These are phyloP conservation scores for Neurospora sp. DNA, from an alignment of 2,329 filamentous ascomycete species.

Conservation along the genomic window DNA sequence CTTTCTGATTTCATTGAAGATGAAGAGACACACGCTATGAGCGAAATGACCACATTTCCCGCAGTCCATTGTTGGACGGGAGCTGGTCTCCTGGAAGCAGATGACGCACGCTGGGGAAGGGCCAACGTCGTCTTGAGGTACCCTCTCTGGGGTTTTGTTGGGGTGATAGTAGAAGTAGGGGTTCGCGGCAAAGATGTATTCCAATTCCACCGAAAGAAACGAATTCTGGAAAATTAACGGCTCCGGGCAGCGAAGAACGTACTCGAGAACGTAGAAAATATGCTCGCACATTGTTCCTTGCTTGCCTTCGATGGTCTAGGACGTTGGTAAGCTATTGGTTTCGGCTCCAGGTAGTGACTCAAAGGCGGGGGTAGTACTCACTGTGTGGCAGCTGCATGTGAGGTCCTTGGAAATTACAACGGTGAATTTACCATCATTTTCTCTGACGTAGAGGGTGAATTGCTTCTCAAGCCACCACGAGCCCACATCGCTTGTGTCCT, in stretches of 20 bases:
- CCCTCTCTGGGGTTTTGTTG: background rate
- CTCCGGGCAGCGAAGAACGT: background rate
- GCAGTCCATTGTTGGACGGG: background rate
- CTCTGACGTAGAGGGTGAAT: background rate
- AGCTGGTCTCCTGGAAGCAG: background rate
- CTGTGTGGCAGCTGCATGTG: background rate
- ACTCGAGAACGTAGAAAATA: background rate
- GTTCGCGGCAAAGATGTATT: background rate
- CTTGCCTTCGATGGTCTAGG: background rate
- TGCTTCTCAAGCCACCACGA: background rate
- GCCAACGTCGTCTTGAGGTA: background rate
- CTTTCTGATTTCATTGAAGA: background rate
- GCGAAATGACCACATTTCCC: background rate
- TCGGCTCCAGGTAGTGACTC: background rate
- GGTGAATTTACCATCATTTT: background rate
- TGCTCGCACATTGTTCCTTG: background rate
- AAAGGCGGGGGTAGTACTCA: background rate
- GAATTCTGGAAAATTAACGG: background rate
- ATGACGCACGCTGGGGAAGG: background rate
- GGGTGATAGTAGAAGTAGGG: background rate
- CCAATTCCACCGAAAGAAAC: background rate
- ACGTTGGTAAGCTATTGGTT: background rate
- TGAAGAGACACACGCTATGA: background rate
- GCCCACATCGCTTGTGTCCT: background rate
- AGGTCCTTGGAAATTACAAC: background rate